A percentile compares a stretch with the other conserved stretches of the same genome.
phyloP scores from a whole-genome alignment of 140 eudicot species.

The Cichorium intybus region DNA sequence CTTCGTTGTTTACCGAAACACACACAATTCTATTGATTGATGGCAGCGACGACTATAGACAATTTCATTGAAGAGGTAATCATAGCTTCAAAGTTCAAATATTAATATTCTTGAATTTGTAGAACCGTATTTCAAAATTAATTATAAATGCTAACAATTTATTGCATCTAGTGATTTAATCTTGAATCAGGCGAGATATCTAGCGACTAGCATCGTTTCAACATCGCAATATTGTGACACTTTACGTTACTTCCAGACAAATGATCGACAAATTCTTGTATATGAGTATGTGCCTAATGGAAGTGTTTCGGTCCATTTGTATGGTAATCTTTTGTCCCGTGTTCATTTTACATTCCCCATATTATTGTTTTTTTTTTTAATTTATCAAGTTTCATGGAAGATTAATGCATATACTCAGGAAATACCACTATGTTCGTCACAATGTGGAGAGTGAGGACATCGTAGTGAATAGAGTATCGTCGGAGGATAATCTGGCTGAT shows the following conservation, averaged over 20 bases:
- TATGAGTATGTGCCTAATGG: conserved; percentile 95
- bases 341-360: background rate
- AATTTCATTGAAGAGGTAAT: conserved; percentile 83
- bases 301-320: conserved; percentile 92
- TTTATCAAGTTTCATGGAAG: conserved; percentile 4
- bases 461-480: no score
- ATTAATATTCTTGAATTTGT: background rate
- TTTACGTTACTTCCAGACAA: conserved; percentile 86
- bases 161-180: conserved; percentile 13
- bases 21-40: no score
- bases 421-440: no score
- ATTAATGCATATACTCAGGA: no score
- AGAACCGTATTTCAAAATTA: no score
- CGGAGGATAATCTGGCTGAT: no score
- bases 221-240: conserved; percentile 89
- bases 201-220: conserved; percentile 90
- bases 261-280: conserved; percentile 79
- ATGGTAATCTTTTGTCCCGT: conserved; percentile 55
- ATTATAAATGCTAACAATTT: no score
- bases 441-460: no score
- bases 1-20: no score
- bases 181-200: conserved; percentile 74
- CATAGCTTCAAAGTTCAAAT: no score
- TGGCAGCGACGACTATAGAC: no score
- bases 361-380: background rate